Evolutionary conservation across 2,329 filamentous ascomycete species (phyloP).

Genomic region (Pseudogymnoascus sp.): DNA sequence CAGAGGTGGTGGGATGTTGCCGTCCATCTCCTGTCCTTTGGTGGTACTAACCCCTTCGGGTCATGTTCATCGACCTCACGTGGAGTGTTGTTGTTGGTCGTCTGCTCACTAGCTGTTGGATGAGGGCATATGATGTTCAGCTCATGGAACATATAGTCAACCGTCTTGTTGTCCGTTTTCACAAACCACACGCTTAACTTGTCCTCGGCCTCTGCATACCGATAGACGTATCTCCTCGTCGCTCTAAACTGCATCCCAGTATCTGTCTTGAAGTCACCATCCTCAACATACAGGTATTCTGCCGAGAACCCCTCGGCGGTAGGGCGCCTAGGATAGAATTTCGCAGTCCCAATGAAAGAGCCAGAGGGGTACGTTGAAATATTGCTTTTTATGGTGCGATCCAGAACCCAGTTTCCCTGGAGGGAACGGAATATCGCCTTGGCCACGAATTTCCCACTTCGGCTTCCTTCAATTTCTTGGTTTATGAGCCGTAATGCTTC

Average conservation of each 20-base stretch:
- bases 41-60: neutral
- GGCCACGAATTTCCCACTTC: conserved; percentile 47
- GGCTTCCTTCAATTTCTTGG: conserved; percentile 14
- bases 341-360: conserved; percentile 54
- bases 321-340: conserved; percentile 54
- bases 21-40: conserved; percentile 36
- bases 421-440: conserved; percentile 62
- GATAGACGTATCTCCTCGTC: conserved; percentile 61
- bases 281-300: conserved; percentile 61
- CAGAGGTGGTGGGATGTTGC: conserved; percentile 64
- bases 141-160: conserved; percentile 69
- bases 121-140: conserved; percentile 49
- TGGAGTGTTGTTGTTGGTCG: neutral
- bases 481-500: neutral
- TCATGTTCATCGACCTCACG: neutral
- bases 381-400: conserved; percentile 46
- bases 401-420: conserved; percentile 60
- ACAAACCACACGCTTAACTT: conserved; percentile 66
- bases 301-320: conserved; percentile 37
- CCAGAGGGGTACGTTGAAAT: conserved; percentile 54
- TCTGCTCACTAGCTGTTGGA: conserved; percentile 15
- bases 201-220: conserved; percentile 55
- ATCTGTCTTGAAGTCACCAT: conserved; percentile 54
- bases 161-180: conserved; percentile 49
- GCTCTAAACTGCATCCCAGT: conserved; percentile 43